Conservation (phyloP, 768 basidiomycete species). For the Lanmaoa rubissima region DNA sequence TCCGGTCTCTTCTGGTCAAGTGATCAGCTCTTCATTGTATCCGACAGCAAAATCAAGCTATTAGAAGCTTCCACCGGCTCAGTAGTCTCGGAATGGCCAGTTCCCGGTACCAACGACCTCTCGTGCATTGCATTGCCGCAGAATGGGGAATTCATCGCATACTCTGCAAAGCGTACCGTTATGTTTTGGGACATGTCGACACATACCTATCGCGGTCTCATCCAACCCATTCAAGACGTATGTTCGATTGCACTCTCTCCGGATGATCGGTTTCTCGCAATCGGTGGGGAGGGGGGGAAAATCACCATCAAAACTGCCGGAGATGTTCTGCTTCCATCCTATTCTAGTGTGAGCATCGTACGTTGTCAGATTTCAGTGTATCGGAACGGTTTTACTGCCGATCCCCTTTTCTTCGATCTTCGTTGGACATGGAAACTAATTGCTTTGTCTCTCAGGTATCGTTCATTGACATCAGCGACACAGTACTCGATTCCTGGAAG, state of each 20-base stretch:
- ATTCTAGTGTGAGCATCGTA: background rate
- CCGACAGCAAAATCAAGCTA: background rate
- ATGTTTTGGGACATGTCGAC: constrained; percentile 2
- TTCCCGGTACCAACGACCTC: background rate
- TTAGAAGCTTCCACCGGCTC: background rate
- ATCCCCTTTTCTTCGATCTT: background rate
- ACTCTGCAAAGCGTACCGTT: background rate
- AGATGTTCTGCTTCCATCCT: background rate
- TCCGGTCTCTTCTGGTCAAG: constrained; percentile 3
- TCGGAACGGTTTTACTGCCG: background rate
- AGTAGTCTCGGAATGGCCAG: background rate
- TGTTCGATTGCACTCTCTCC: background rate
- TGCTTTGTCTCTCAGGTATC: background rate
- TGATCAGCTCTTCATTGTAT: background rate
- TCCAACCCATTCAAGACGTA: background rate
- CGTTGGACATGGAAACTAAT: no score
- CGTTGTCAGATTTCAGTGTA: background rate
- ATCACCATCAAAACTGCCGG: background rate
- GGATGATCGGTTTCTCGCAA: background rate
- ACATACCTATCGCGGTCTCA: background rate
- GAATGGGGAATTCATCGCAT: constrained; percentile 1
- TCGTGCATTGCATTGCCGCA: constrained; percentile 1
- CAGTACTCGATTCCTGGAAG: background rate
- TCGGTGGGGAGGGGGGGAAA: background rate
- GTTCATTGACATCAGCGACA: background rate